phyloP scores from a whole-genome alignment of 176 grass and related monocot species.

The Thinopyrum elongatum region DNA sequence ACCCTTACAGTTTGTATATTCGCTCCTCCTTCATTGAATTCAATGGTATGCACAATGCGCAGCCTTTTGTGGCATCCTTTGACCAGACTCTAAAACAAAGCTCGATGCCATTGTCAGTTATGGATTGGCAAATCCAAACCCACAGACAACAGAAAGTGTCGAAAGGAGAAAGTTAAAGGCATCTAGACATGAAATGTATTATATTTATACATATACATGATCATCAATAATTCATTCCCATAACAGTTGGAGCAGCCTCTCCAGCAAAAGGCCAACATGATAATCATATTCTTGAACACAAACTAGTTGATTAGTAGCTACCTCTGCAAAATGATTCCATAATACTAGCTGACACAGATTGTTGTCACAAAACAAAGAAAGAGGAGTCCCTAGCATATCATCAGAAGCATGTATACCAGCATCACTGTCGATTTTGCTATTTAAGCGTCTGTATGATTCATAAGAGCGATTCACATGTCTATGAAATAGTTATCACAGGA shows the following conservation, averaged over 20 bases:
- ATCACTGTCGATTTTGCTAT: neutral
- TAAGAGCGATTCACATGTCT: neutral
- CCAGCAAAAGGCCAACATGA: neutral
- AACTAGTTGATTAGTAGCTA: too few relatives aligned
- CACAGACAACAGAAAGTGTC: conserved; percentile 11
- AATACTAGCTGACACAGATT: neutral
- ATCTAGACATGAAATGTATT: conserved; percentile 18
- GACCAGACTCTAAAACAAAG: conserved; percentile 69
- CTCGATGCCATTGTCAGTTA: conserved; percentile 13
- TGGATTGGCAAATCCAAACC: conserved; percentile 1
- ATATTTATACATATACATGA: neutral
- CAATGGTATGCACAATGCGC: conserved; percentile 86
- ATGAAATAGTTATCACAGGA: neutral
- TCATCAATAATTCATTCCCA: neutral
- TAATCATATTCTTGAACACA: neutral
- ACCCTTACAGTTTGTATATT: conserved; percentile 87
- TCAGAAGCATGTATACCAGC: neutral
- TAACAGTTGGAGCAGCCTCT: neutral
- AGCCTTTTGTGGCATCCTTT: conserved; percentile 97
- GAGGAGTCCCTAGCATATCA: neutral
- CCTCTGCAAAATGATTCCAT: too few relatives aligned
- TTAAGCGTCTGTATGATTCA: neutral
- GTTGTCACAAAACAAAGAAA: neutral
- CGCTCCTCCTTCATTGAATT: conserved; percentile 84
- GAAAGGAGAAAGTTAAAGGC: neutral